Base-by-base conservation (phyloP, 2,329 filamentous ascomycete genomes). In the Botrytis squamosa region DNA sequence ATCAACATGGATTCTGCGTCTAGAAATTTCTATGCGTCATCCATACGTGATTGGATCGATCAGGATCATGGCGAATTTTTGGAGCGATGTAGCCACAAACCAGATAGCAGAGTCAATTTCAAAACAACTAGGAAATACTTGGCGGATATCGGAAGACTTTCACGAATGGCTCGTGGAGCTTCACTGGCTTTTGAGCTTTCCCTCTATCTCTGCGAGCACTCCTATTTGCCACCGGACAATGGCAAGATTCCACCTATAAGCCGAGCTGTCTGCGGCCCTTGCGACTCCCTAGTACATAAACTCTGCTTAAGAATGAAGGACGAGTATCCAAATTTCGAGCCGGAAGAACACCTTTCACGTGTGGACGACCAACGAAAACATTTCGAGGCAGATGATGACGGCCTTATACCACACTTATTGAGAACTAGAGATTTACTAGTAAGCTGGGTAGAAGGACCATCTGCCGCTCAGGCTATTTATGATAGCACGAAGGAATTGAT, bases 391-490 rank as follows among this genome's bases (percentile, higher is more conserved):
- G 25, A 40, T 8, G 18, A 29, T 3, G n/a, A 42, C 6, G 66
- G 18, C 12, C 16, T 55, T 3, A 10, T 40, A 9, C 22, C 9
- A 42, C 66, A 69, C 25, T 57, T 69, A 18, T 42, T 57, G 20
- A 36, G 22, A 20, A 22, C 25, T 42, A 14, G 49, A 12, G 66
- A 69, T 22, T 38, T 66, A 22, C 14, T 66, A 38, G 2, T 18
- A 38, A 52, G 64, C 44, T 66, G 44, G 64, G 29, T 52, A 36
- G 29, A 66, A n/a, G 64, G 64, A 16, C 44, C 64, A n/a, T 52
- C 44, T 22, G 29, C 29, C 52, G 44, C 33, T 38, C 20, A n/a
- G 10, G 12, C 20, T 44, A 12, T 49, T 49, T 46, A 49, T 25
- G 20, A 49, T 25, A 16, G 44, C 2, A 66, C 18, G 7, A 63